Evolutionary conservation across 257 asterid species (phyloP), one percentile per base, ranked within the genome.

Genomic region (Parsonsia alboflavescens): DNA sequence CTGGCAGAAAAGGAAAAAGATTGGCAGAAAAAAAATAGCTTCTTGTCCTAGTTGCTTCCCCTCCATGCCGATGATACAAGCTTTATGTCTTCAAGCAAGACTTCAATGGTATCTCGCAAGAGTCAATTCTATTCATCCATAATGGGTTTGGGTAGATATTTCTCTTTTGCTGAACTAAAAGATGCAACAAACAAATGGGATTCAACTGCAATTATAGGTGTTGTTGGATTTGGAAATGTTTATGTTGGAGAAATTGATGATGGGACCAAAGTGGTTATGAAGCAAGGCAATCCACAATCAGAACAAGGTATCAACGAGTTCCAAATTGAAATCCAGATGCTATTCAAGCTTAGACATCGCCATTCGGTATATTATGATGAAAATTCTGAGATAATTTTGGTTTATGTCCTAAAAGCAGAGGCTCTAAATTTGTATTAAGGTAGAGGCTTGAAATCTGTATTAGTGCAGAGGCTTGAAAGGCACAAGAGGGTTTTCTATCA

Each of bases 1-100:
- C 85, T 94, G 97, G 98, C 86, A 86, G 49, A 94, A 92, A 80
- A 79, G 98, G 80, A 97, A 97, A 88, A 89, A 62, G 95, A 92
- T 59, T 90, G 97, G 97, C 93, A 85, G 26, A 85, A 84, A 79
- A 82, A 84, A 62, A 90, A 87, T 11, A 92, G 96, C 46, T 91
- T 93, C 86, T 91, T 95, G 1, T 93, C 97, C 0, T 92, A 97
- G 96, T 73, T 92, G 63, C 85, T 94, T 19, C 98, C 98, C 97
- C 79, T 88, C 19, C 87, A 85, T n/a, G 82, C 92, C 0, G 90
- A 90, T 77, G 92, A 85, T 28, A 50, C 88, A n/a, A 33, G 39
- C 39, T 33, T 33, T 33, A 33, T 3, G 3, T 33, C 1, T 33
- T 33, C 39, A 33, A 33, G 80, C 77, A 87, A 83, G 76, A 80